Conservation (phyloP, 495 filamentous ascomycete species). For the Neurospora sp. region DNA sequence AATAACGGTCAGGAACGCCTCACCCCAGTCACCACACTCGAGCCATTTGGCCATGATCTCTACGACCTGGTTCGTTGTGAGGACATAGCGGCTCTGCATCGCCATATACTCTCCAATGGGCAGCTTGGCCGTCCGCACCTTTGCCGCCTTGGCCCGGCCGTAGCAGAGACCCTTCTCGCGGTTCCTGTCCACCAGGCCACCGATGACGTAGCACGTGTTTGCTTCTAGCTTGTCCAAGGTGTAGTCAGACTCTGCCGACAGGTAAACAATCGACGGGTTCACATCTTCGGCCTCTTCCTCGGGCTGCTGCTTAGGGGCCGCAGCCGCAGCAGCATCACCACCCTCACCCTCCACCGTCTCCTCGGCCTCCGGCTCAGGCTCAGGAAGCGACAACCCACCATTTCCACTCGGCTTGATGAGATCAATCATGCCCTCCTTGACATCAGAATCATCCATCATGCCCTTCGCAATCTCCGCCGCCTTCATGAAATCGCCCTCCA, state of each 20-base stretch:
- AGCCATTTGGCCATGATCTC: conserved; percentile 96
- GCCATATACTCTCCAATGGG: conserved; percentile 88
- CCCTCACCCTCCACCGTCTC: conserved; percentile 1
- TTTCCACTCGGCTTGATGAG: conserved; percentile 36
- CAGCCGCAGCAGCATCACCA: neutral
- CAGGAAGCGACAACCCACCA: conserved; percentile 7
- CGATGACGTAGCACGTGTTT: conserved; percentile 84
- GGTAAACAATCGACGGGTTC: conserved; percentile 57
- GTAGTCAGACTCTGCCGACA: conserved; percentile 76
- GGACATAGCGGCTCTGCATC: conserved; percentile 71
- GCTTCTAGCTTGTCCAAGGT: conserved; percentile 71
- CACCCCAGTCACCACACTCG: conserved; percentile 77
- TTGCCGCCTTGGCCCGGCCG: conserved; percentile 60
- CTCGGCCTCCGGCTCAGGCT: conserved; percentile 18
- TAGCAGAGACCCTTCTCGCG: conserved; percentile 91
- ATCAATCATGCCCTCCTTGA: conserved; percentile 42
- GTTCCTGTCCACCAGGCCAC: conserved; percentile 91
- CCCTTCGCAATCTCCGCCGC: conserved; percentile 50
- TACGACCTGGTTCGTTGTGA: conserved; percentile 88
- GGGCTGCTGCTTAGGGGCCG: conserved; percentile 5
- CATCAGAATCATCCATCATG: conserved; percentile 45
- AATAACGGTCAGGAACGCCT: conserved; percentile 77
- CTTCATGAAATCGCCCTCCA: conserved; percentile 57
- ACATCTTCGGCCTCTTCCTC: conserved; percentile 28
- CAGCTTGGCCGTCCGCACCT: conserved; percentile 77